phyloP scores from a whole-genome alignment of 495 filamentous ascomycete species.

The Bacidia rubella region DNA sequence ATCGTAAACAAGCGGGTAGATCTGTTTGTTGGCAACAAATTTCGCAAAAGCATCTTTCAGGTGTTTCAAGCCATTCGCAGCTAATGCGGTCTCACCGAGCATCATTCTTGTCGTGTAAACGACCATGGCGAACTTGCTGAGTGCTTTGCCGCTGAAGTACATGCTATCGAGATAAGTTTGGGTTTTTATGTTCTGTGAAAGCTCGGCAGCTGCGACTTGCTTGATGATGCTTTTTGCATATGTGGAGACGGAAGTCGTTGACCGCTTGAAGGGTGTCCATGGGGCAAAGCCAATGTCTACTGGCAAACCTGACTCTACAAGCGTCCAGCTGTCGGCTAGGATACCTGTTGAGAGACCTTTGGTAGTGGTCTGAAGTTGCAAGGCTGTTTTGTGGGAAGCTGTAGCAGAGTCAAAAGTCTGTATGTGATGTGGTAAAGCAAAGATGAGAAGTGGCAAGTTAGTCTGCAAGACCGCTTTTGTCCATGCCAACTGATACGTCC shows the following conservation, averaged over 20 bases:
- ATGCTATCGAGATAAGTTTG: constrained; percentile 75
- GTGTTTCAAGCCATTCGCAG: constrained; percentile 46
- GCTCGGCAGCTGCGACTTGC: constrained; percentile 46
- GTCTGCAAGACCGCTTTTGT: constrained; percentile 46
- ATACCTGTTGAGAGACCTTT: constrained; percentile 72
- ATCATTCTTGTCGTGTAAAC: constrained; percentile 57
- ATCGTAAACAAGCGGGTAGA: constrained; percentile 70
- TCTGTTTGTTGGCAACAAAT: constrained; percentile 65
- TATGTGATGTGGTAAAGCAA: constrained; percentile 76
- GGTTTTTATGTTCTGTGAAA: constrained; percentile 52
- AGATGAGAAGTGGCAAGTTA: constrained; percentile 53
- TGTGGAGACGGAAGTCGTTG: constrained; percentile 34
- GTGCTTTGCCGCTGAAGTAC: constrained; percentile 89
- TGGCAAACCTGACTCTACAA: constrained; percentile 63
- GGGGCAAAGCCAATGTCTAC: constrained; percentile 59
- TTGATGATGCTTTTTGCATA: constrained; percentile 40
- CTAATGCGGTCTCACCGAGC: constrained; percentile 42
- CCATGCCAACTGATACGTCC: constrained; percentile 62
- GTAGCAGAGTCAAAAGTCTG: constrained; percentile 56
- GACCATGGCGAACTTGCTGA: constrained; percentile 74
- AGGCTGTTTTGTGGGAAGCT: constrained; percentile 34
- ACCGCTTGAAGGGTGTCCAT: constrained; percentile 48
- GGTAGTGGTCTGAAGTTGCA: constrained; percentile 66
- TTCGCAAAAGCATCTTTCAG: constrained; percentile 65
- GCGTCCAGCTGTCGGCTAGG: constrained; percentile 61